Evolutionary conservation across 163 green algal genomes (phyloP).

Genomic region (Chlamydomonas reinhardtii): DNA sequence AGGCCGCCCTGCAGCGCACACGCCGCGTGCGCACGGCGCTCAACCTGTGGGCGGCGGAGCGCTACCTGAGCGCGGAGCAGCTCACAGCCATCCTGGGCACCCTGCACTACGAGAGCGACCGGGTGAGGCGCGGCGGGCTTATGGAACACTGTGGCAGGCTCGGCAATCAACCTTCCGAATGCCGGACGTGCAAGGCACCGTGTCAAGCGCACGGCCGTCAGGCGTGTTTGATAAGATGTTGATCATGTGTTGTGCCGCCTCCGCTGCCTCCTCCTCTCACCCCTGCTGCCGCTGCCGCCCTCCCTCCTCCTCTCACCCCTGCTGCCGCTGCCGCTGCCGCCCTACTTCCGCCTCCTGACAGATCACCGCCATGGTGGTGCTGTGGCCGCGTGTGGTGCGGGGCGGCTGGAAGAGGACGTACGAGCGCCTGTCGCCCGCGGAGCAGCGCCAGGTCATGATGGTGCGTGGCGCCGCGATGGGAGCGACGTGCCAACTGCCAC

Average conservation of each 20-base stretch:
- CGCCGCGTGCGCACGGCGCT: conserved; percentile 48
- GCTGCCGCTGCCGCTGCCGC: too few relatives aligned
- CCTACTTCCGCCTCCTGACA: too few relatives aligned
- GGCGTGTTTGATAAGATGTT: too few relatives aligned
- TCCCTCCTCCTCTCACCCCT: too few relatives aligned
- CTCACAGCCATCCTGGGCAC: conserved; percentile 19
- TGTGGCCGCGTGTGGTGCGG: conserved; percentile 53
- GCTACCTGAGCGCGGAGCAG: conserved; percentile 37
- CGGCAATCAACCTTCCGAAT: too few relatives aligned
- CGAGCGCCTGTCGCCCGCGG: conserved; percentile 26
- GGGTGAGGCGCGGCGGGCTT: background rate
- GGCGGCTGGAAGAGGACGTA: conserved; percentile 38
- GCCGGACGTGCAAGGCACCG: too few relatives aligned
- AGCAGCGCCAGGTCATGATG: conserved; percentile 49
- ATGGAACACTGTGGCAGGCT: too few relatives aligned
- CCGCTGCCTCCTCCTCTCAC: too few relatives aligned
- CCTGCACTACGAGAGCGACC: conserved; percentile 35
- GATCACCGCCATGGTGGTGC: conserved; percentile 41
- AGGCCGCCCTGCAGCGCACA: conserved; percentile 22
- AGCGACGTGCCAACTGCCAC: too few relatives aligned
- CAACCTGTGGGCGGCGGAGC: conserved; percentile 40
- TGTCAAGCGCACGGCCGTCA: too few relatives aligned
- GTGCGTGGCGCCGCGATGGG: background rate
- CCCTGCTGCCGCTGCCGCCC: too few relatives aligned
- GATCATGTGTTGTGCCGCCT: too few relatives aligned